phyloP scores from a whole-genome alignment of 805 yeast species.

The Brettanomyces naardenensis region DNA sequence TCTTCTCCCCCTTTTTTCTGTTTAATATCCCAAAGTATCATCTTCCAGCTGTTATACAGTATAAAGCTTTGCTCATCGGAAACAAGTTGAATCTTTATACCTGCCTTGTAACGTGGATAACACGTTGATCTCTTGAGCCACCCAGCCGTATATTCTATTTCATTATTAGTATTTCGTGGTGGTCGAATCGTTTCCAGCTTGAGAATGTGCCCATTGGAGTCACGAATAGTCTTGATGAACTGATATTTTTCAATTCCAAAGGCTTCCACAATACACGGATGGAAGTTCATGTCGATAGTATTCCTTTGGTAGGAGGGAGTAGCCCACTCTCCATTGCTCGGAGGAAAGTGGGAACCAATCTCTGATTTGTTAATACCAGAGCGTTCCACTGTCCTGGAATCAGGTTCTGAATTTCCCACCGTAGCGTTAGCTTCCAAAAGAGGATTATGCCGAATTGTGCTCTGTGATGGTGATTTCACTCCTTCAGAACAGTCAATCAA shows the following conservation, averaged over 20 bases:
- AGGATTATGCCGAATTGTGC: conserved; percentile 2
- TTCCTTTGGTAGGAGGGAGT: neutral
- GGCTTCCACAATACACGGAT: conserved; percentile 9
- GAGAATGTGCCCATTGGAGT: conserved; percentile 29
- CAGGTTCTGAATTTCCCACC: no score
- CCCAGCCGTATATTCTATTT: conserved; percentile 19
- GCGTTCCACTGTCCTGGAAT: neutral
- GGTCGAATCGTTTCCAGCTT: conserved; percentile 28
- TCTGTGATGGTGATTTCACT: neutral
- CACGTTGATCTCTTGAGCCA: conserved; percentile 33
- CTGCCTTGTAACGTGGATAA: conserved; percentile 36
- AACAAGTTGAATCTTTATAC: conserved; percentile 33
- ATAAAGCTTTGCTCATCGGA: conserved; percentile 11
- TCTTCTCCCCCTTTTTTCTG: conserved; percentile 10
- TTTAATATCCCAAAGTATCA: conserved; percentile 24
- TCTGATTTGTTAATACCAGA: neutral
- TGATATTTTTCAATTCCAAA: conserved; percentile 18
- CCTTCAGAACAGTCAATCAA: neutral
- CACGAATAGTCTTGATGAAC: conserved; percentile 32
- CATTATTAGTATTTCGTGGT: conserved; percentile 8
- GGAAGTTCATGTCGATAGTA: conserved; percentile 10
- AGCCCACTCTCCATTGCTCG: neutral
- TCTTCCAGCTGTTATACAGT: conserved; percentile 22
- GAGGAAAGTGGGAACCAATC: neutral
- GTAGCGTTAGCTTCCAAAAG: no score